Evolutionary conservation across 83 land plant species (phyloP), one percentile per base, ranked within the genome.

Genomic region (Picea abies): DNA sequence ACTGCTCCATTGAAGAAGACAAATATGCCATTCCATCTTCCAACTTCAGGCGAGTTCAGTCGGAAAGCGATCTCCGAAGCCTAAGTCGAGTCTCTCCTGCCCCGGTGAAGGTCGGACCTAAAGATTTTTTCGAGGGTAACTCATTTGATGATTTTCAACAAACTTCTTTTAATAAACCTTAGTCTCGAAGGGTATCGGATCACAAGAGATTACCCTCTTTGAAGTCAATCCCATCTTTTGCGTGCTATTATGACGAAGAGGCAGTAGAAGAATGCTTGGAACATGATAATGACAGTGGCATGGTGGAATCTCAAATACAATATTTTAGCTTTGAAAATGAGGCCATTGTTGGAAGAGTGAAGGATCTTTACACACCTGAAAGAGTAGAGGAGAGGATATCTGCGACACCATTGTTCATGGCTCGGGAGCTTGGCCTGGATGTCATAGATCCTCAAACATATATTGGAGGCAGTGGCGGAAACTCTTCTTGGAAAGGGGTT

Each of bases 211-310:
- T 73, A 44, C 15, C 77, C 47, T 9, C 25, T 20, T 76, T 90
- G 69, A 75, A 90, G 56, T 67, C 88, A 12, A 83, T 83, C 22
- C 87, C 88, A 4, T 88, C 92, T 22, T 85, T 90, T 66, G 88
- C 92, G 9, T 66, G 62, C 6, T 73, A 84, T 73, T 62, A 17
- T 64, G 72, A 64, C 2, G 83, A 80, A 79, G 78, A 23, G 25
- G n/a, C 12, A 26, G 62, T 6, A 62, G 52, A 63, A 39, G 82
- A 64, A 26, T 10, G 11, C 69, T 37, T 2, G 29, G 62, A 82
- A 70, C 5, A 5, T 49, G 69, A 9, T 58, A 49, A 25, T 73
- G 58, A 10, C 56, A 19, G 20, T 4, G 65, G 22, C 15, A 72
- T 15, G 22, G 16, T 15, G 82, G 84, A 29, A 26, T 23, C 29